A percentile compares a stretch with the other conserved stretches of the same genome.
phyloP scores from a whole-genome alignment of 2,329 filamentous ascomycete species.

The Albophoma yamanashiensis region DNA sequence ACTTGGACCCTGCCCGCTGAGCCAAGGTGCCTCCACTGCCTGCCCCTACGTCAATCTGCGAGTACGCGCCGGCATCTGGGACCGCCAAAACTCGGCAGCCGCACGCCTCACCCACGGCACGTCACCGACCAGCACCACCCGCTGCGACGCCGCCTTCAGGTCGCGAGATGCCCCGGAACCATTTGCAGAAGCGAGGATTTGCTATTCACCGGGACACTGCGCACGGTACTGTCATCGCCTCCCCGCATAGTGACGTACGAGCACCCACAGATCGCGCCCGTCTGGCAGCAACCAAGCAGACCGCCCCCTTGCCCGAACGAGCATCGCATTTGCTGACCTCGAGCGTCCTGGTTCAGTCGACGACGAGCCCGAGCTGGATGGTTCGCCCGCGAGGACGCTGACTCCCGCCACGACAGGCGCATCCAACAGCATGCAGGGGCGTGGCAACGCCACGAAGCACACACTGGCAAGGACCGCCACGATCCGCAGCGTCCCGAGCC shows the following conservation, averaged over 20 bases:
- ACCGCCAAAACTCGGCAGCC: background rate
- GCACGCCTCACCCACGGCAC: background rate
- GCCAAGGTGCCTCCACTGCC: background rate
- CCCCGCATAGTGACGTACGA: background rate
- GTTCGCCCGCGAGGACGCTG: conserved; percentile 20
- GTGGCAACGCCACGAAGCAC: conserved; percentile 19
- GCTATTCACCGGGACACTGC: conserved; percentile 20
- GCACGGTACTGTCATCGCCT: background rate
- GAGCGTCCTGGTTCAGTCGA: conserved; percentile 5
- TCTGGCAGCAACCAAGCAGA: background rate
- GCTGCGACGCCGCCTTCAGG: background rate
- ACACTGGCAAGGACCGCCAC: conserved; percentile 27
- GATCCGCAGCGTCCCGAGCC: conserved; percentile 47
- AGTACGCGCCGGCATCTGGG: background rate
- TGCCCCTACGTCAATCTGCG: background rate
- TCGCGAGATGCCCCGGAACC: conserved; percentile 18
- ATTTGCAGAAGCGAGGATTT: conserved; percentile 22
- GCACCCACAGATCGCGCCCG: background rate
- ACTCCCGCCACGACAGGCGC: conserved; percentile 26
- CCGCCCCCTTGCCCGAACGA: background rate
- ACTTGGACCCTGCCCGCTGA: background rate
- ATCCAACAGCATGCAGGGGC: conserved; percentile 28
- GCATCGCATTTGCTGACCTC: background rate
- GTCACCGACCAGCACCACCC: background rate
- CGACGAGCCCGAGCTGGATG: conserved; percentile 17